Evolutionary conservation across 1,139 yeast genomes (phyloP), one percentile per base, ranked within the genome.

Genomic region (Scheffersomyces stambukii): DNA sequence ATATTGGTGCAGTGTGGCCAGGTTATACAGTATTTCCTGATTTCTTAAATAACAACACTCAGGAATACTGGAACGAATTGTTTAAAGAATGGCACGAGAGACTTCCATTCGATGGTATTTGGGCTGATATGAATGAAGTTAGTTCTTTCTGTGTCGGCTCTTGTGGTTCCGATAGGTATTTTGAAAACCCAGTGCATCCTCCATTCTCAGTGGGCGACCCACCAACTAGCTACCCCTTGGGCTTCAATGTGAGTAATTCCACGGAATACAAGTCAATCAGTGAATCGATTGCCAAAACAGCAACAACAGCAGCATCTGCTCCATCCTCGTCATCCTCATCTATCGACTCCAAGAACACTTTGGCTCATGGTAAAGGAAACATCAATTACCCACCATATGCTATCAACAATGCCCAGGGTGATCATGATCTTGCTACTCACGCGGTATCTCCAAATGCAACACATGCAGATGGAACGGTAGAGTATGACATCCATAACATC

Each of bases 91-190:
- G 52, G 48, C 44, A 47, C 32, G 36, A 49, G 14, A 33, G 38
- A 11, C 29, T 54, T 14, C 44, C 48, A 13, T 55, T 44, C 31
- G 60, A 54, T 35, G 64, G 64, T 16, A 42, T 58, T 19, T 58
- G 64, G 64, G 35, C 50, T 13, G 64, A 58, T 35, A 58, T 57
- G 63, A 57, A 57, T 34, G 64, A 57, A 35, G 58, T 48, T 2
- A 45, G 57, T 7, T 46, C 57, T 5, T 58, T 56, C 46, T 55
- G 63, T 33, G 56, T 52, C 17, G 59, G 59, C 5, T 50, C 56
- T 13, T 53, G 57, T 38, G 57, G 57, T 16, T 33, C 45, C 9
- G 50, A 40, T 14, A 37, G 32, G 24, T 30, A 39, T 15, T 28
- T 28, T 13, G 43, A 46, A 16, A 49, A 53, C 30, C 58, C 56